These are phyloP conservation scores for Gardenia jasminoides DNA, from an alignment of 257 asterid species.

Conservation along the genomic window DNA sequence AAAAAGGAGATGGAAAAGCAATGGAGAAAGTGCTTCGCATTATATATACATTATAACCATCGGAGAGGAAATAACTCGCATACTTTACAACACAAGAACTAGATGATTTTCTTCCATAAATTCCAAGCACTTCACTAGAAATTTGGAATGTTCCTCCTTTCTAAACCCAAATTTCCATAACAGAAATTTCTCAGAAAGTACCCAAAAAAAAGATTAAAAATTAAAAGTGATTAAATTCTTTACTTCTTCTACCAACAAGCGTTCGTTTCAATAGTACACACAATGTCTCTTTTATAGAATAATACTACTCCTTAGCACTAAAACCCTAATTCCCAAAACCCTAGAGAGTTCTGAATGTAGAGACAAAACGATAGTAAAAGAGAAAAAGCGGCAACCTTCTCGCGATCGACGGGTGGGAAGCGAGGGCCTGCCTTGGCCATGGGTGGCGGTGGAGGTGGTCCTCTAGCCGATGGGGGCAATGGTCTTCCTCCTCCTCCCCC, in stretches of 20 bases:
- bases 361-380: background rate
- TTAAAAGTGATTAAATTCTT: no score
- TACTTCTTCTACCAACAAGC: background rate
- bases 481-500: slow-evolving; percentile 47
- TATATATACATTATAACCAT: background rate
- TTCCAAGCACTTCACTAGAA: background rate
- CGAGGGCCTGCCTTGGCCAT: slow-evolving; percentile 38
- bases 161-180: background rate
- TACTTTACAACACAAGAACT: background rate
- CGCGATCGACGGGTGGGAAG: slow-evolving; percentile 65
- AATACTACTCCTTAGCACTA: no score
- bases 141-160: background rate
- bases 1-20: background rate
- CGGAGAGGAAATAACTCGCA: background rate
- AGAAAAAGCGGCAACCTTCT: slow-evolving; percentile 48
- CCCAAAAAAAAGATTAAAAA: background rate
- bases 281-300: background rate
- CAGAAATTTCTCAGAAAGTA: background rate
- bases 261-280: background rate
- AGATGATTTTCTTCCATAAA: background rate
- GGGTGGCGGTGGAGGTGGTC: slow-evolving; percentile 50
- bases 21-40: background rate
- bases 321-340: background rate
- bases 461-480: slow-evolving; percentile 54
- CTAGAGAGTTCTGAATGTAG: background rate